phyloP scores from a whole-genome alignment of 139 green algal genomes.

The Spirogloea muscicola region DNA sequence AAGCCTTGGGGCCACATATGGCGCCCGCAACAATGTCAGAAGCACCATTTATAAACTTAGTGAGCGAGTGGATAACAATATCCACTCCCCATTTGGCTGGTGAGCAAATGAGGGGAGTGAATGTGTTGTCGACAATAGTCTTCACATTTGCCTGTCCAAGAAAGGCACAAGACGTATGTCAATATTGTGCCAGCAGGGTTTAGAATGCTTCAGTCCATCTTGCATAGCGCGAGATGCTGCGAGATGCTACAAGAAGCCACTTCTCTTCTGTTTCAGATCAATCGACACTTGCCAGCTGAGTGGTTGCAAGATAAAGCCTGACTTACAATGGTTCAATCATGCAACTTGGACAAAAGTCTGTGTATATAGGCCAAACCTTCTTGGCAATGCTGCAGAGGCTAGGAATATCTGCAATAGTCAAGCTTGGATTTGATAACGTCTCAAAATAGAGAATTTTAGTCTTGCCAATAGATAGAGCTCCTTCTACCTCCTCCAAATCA shows the following conservation, averaged over 20 bases:
- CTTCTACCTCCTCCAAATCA: conserved; percentile 56
- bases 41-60: conserved; percentile 70
- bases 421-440: conserved; percentile 64
- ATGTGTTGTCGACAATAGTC: conserved; percentile 77
- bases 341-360: no score
- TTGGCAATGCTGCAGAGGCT: conserved; percentile 54
- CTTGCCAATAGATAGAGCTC: conserved; percentile 34
- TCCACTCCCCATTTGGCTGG: conserved; percentile 59
- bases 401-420: conserved; percentile 62
- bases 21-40: conserved; percentile 63
- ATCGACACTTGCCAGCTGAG: no score
- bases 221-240: no score
- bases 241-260: no score
- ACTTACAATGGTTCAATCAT: no score
- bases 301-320: no score
- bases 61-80: conserved; percentile 69
- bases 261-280: no score
- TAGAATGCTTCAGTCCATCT: no score
- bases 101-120: conserved; percentile 59
- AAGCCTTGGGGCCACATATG: conserved; percentile 45
- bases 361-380: no score
- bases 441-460: conserved; percentile 64
- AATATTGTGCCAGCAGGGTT: no score
- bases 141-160: conserved; percentile 10
- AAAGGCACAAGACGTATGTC: background rate